These are phyloP conservation scores for Pythium dissotocum DNA, from an alignment of 352 stramenopile species.

Conservation along the genomic window DNA sequence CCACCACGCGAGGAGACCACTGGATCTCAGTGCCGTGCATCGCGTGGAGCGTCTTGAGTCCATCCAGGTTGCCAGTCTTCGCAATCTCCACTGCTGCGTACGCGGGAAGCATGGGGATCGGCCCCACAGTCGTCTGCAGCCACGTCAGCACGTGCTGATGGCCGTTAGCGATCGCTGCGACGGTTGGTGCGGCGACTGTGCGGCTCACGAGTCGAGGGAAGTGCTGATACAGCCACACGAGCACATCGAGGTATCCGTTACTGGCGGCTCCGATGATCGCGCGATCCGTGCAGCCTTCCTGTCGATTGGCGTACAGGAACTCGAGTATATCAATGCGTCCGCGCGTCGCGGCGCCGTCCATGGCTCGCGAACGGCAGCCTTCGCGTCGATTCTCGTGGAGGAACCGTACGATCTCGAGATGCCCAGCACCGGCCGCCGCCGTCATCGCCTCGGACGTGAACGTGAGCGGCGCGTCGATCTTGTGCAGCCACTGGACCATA, in stretches of 20 bases:
- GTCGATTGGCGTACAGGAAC: constrained; percentile 2
- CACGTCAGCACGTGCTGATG: constrained; percentile 12
- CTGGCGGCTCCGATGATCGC: not conserved
- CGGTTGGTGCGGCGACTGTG: not conserved
- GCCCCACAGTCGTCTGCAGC: not conserved
- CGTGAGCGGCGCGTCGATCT: not conserved
- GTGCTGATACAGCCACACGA: constrained; percentile 11
- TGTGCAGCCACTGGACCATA: constrained; percentile 14
- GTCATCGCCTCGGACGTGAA: constrained; percentile 18
- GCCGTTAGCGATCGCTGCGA: not conserved
- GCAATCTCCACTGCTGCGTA: constrained; percentile 13
- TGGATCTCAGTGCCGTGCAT: constrained; percentile 11
- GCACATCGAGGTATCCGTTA: constrained; percentile 14
- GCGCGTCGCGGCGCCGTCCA: constrained; percentile 15
- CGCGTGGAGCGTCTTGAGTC: constrained; percentile 9
- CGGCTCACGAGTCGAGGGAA: not conserved
- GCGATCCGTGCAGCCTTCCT: constrained; percentile 11
- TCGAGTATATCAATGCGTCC: constrained; percentile 6
- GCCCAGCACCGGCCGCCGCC: constrained; percentile 1
- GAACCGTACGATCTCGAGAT: constrained; percentile 16
- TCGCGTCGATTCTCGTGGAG: constrained; percentile 11
- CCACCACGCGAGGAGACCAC: constrained; percentile 13
- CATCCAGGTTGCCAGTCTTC: constrained; percentile 8
- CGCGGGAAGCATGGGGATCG: not conserved
- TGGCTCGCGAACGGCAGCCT: constrained; percentile 8